Percentiles rank a stretch among this genome's conserved stretches.
Evolutionary conservation across 2,329 filamentous ascomycete species (phyloP).

Genomic region (Elsinoe australis): DNA sequence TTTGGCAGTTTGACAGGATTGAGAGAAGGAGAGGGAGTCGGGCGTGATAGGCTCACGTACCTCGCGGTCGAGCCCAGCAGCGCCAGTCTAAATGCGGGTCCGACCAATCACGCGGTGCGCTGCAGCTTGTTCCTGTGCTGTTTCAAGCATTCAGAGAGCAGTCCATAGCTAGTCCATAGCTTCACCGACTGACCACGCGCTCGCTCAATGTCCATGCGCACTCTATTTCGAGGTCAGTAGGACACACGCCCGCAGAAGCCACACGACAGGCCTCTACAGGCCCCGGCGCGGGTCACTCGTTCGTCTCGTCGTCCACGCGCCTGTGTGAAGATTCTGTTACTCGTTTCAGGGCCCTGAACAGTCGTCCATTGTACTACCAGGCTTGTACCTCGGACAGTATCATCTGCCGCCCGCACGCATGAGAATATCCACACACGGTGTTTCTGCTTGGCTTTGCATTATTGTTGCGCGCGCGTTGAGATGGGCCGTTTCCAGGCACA

Average conservation of each 20-base stretch:
- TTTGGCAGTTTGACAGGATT: constrained; percentile 9
- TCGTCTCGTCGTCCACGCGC: constrained; percentile 1
- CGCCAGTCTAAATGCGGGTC: constrained; percentile 4
- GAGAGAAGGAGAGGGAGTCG: constrained; percentile 12
- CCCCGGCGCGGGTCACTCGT: background rate
- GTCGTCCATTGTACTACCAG: background rate
- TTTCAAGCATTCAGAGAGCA: background rate
- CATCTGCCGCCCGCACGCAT: constrained; percentile 14
- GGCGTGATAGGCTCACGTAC: constrained; percentile 11
- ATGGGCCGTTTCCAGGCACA: constrained; percentile 4
- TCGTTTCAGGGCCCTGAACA: constrained; percentile 10
- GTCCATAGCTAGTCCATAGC: no score
- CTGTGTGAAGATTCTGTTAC: background rate
- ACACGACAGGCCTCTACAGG: background rate
- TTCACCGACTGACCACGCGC: constrained; percentile 9
- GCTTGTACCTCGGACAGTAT: constrained; percentile 3
- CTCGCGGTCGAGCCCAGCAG: constrained; percentile 9
- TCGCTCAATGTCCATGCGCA: constrained; percentile 9
- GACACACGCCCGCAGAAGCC: constrained; percentile 8
- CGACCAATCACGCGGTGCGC: constrained; percentile 11
- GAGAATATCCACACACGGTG: no score
- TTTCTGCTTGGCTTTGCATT: no score
- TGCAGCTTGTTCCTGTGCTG: background rate
- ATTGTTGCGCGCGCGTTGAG: constrained; percentile 9
- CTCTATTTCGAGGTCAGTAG: constrained; percentile 15